A percentile compares a stretch with the other conserved stretches of the same genome.
Conservation (phyloP, 257 asterid genomes). For the Fraxinus excelsior region DNA sequence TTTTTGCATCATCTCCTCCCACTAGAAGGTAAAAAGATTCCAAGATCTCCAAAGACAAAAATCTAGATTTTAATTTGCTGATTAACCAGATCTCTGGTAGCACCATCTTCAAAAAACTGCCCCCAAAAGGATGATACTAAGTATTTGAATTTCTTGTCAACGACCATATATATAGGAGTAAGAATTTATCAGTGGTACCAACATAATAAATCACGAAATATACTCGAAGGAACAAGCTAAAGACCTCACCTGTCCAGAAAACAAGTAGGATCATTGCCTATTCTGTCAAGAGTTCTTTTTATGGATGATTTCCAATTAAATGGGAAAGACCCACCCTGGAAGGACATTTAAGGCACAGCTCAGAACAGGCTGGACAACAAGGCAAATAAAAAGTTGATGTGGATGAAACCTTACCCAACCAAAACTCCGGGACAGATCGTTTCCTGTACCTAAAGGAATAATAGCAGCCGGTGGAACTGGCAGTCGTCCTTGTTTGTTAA, state of each 20-base stretch:
- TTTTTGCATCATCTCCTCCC: not conserved
- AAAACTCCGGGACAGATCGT: slow-evolving; percentile 92
- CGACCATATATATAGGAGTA: not conserved
- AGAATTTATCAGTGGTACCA: not conserved
- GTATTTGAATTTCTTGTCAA: not conserved
- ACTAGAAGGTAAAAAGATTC: not conserved
- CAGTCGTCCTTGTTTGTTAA: slow-evolving; percentile 53
- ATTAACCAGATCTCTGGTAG: not conserved
- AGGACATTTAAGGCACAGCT: slow-evolving; percentile 20
- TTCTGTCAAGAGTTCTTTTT: slow-evolving; percentile 78
- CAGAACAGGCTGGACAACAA: slow-evolving; percentile 26
- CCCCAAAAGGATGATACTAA: not conserved
- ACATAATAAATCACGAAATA: slow-evolving; percentile 15
- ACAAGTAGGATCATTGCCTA: slow-evolving; percentile 57
- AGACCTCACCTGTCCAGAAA: slow-evolving; percentile 68
- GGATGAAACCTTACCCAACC: slow-evolving; percentile 73
- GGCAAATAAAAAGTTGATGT: slow-evolving; percentile 17
- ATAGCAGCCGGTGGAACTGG: slow-evolving; percentile 88
- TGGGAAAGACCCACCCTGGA: slow-evolving; percentile 95
- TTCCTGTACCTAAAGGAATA: slow-evolving; percentile 98
- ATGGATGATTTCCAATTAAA: slow-evolving; percentile 87
- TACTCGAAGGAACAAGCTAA: slow-evolving; percentile 19
- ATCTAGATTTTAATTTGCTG: not conserved
- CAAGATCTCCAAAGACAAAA: not conserved
- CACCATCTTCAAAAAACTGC: not conserved